These are phyloP conservation scores for Linum lewisii DNA, from an alignment of 345 rosid genomes.

Conservation along the genomic window DNA sequence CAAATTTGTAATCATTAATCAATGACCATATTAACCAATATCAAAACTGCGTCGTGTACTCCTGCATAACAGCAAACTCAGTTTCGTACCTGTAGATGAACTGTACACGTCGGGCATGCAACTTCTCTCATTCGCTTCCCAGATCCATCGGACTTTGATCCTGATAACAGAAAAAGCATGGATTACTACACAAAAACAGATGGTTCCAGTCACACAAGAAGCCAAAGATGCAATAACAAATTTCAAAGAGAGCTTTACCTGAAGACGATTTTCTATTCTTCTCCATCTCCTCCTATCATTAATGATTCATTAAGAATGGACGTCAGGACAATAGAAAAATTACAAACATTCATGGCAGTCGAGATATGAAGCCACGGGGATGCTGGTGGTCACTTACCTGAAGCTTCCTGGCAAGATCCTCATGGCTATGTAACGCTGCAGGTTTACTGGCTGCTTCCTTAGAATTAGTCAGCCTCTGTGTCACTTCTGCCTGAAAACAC, in stretches of 20 bases:
- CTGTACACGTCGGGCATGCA: slow-evolving; percentile 96
- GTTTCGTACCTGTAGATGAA: slow-evolving; percentile 77
- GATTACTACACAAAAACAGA: neutral
- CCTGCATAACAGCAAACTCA: neutral
- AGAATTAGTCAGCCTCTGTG: slow-evolving; percentile 80
- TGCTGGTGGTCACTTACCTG: slow-evolving; percentile 35
- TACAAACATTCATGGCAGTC: too few species aligned
- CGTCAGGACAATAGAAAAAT: neutral
- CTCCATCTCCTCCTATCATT: slow-evolving; percentile 96
- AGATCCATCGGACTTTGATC: slow-evolving; percentile 54
- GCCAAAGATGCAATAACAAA: too few species aligned
- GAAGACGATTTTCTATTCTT: slow-evolving; percentile 61
- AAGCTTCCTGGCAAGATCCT: slow-evolving; percentile 94
- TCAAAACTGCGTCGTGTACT: neutral
- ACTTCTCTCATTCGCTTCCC: slow-evolving; percentile 94
- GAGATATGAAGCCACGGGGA: neutral
- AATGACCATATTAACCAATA: neutral
- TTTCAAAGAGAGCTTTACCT: slow-evolving; percentile 30
- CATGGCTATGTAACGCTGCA: slow-evolving; percentile 63
- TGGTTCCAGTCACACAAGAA: neutral
- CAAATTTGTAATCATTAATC: neutral
- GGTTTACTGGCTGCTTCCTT: slow-evolving; percentile 76
- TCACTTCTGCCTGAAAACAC: slow-evolving; percentile 67
- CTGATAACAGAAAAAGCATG: slow-evolving; percentile 18
- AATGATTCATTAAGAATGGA: slow-evolving; percentile 11